phyloP scores from a whole-genome alignment of 768 basidiomycete species.

The Mycena indigotica region DNA sequence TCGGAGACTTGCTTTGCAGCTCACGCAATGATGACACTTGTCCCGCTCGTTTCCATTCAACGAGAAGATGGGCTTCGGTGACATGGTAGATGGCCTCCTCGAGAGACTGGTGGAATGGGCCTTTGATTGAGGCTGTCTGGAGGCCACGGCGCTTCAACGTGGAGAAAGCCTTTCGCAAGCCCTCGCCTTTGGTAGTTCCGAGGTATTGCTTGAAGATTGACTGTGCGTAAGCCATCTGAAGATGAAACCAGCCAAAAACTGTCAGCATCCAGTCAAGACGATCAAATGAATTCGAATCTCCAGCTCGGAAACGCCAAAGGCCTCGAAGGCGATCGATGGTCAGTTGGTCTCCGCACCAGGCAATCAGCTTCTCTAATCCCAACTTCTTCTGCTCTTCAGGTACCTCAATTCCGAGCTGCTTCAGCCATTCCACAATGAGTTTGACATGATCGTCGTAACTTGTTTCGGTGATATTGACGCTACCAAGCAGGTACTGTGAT shows the following conservation, averaged over 20 bases:
- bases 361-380: slow-evolving; percentile 22
- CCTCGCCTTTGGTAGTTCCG: slow-evolving; percentile 12
- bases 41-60: slow-evolving; percentile 21
- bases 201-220: slow-evolving; percentile 37
- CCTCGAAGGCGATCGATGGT: slow-evolving; percentile 29
- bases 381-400: not conserved
- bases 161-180: slow-evolving; percentile 12
- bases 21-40: slow-evolving; percentile 16
- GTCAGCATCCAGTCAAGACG: slow-evolving; percentile 28
- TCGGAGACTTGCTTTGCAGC: slow-evolving; percentile 19
- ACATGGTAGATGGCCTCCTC: slow-evolving; percentile 28
- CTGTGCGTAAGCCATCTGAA: slow-evolving; percentile 28
- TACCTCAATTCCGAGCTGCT: slow-evolving; percentile 12
- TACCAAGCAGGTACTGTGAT: slow-evolving; percentile 12
- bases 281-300: slow-evolving; percentile 34
- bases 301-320: slow-evolving; percentile 25
- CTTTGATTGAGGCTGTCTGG: slow-evolving; percentile 12
- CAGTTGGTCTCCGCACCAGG: slow-evolving; percentile 37
- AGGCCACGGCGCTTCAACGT: slow-evolving; percentile 20
- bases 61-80: slow-evolving; percentile 29
- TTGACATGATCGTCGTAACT: slow-evolving; percentile 19
- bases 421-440: slow-evolving; percentile 18
- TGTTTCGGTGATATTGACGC: not conserved
- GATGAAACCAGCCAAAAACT: slow-evolving; percentile 35
- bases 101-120: slow-evolving; percentile 18